Evolutionary conservation across 1,284 basidiomycete genomes (phyloP).

Genomic region (Afroboletus lepidellus): DNA sequence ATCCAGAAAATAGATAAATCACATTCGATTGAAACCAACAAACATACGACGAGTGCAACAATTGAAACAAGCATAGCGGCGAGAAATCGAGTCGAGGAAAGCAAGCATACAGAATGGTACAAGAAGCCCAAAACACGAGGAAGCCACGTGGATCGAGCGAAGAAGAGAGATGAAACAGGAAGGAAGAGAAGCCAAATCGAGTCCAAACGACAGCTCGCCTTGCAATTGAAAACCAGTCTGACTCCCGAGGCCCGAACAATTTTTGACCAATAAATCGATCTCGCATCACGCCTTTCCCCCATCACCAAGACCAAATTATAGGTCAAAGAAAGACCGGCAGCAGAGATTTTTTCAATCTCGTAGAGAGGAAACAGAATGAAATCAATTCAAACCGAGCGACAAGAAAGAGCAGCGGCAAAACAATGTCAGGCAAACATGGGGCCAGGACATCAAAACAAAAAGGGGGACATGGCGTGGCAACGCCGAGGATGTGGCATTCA

Average conservation of each 20-base stretch:
- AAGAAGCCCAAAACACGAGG: neutral
- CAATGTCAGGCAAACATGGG: conserved; percentile 9
- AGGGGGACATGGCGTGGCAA: conserved; percentile 17
- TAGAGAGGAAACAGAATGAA: conserved; percentile 27
- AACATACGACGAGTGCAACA: conserved; percentile 3
- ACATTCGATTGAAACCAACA: too few species aligned
- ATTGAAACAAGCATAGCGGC: neutral
- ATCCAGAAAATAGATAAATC: too few species aligned
- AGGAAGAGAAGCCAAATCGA: neutral
- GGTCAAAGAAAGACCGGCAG: conserved; percentile 41
- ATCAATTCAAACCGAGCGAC: conserved; percentile 24
- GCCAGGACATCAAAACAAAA: conserved; percentile 15
- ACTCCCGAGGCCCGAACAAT: conserved; percentile 22
- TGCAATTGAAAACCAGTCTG: conserved; percentile 23
- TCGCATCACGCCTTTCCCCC: conserved; percentile 17
- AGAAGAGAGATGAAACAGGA: neutral
- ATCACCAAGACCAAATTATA: conserved; percentile 40
- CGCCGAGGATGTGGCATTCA: conserved; percentile 12
- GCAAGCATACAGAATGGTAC: neutral
- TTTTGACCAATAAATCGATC: conserved; percentile 48
- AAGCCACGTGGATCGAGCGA: neutral
- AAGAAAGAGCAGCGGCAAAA: conserved; percentile 3
- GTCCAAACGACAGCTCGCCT: conserved; percentile 6
- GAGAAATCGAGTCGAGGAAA: neutral
- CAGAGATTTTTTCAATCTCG: conserved; percentile 16